Percentiles rank a stretch among this genome's conserved stretches.
Conservation (phyloP, 2,329 filamentous ascomycete genomes). For the Coniochaeta prunicola region DNA sequence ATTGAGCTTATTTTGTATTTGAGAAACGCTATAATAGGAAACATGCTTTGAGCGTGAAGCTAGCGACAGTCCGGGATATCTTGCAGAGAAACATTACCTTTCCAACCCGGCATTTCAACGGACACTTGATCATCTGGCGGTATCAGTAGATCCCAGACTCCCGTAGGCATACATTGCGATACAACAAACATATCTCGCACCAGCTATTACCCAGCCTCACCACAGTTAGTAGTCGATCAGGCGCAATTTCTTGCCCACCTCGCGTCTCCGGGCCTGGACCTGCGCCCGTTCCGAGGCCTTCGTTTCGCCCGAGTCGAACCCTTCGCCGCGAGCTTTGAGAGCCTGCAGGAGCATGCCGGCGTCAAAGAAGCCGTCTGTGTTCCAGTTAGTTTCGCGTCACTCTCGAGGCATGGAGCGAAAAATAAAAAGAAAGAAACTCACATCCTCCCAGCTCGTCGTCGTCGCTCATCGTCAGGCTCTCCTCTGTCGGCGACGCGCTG, state of each 20-base stretch:
- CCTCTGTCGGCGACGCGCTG: constrained; percentile 56
- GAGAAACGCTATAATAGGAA: too few species aligned
- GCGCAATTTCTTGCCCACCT: constrained; percentile 68
- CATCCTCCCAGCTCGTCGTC: constrained; percentile 89
- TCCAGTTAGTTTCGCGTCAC: constrained; percentile 5
- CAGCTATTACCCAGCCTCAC: neutral
- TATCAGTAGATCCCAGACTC: neutral
- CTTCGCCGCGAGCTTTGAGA: constrained; percentile 63
- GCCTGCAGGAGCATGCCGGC: constrained; percentile 90
- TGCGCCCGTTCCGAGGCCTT: constrained; percentile 53
- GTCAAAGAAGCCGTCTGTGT: constrained; percentile 89
- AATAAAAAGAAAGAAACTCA: constrained; percentile 45
- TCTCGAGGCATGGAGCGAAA: constrained; percentile 3
- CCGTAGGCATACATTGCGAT: neutral
- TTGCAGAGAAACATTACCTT: neutral
- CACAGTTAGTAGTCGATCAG: constrained; percentile 55
- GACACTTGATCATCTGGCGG: neutral
- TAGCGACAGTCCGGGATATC: constrained; percentile 1
- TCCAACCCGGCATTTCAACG: neutral
- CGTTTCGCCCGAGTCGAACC: constrained; percentile 40
- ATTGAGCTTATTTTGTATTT: too few species aligned
- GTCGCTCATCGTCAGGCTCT: constrained; percentile 67
- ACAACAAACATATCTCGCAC: neutral
- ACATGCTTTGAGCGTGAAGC: neutral
- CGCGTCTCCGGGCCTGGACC: constrained; percentile 51